Percentiles rank a stretch among this genome's conserved stretches.
Evolutionary conservation across 192 early-diverging fungal genomes (phyloP).

Genomic region (Chytriomyces confervae): DNA sequence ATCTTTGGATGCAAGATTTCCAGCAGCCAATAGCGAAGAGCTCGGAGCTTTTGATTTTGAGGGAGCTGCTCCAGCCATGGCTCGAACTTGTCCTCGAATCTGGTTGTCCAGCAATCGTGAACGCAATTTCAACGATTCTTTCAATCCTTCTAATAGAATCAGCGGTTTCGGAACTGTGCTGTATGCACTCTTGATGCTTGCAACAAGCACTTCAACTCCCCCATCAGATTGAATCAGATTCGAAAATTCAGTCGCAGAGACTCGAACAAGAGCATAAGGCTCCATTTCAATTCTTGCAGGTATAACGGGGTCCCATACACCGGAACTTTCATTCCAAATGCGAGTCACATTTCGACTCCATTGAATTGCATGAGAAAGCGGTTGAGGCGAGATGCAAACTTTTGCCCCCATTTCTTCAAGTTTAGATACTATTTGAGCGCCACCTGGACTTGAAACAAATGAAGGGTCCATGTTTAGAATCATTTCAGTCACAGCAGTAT

Average conservation of each 20-base stretch:
- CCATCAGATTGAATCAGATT: conserved; percentile 7
- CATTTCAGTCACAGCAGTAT: conserved; percentile 27
- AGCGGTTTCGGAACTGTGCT: not conserved
- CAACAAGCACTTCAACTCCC: not conserved
- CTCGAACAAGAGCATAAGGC: conserved; percentile 12
- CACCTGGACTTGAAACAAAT: conserved; percentile 9
- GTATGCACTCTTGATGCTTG: not conserved
- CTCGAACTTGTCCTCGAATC: conserved; percentile 11
- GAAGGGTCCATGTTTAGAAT: conserved; percentile 12
- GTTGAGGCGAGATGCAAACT: not conserved
- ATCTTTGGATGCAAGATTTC: conserved; percentile 19
- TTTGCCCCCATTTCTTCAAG: conserved; percentile 15
- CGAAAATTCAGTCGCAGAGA: conserved; percentile 10
- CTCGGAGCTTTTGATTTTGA: not conserved
- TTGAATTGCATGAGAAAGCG: not conserved
- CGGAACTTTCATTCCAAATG: not conserved
- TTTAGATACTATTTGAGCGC: not conserved
- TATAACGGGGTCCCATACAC: conserved; percentile 11
- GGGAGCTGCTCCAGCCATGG: not conserved
- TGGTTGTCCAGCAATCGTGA: conserved; percentile 3
- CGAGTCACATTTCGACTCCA: conserved; percentile 17
- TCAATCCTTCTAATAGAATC: conserved; percentile 26
- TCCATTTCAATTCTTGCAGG: not conserved
- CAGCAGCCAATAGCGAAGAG: not conserved
- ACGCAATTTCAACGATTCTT: conserved; percentile 11